Percentiles rank a stretch among this genome's conserved stretches.
Evolutionary conservation across 2,329 filamentous ascomycete genomes (phyloP).

Genomic region (Fusarium sororula): DNA sequence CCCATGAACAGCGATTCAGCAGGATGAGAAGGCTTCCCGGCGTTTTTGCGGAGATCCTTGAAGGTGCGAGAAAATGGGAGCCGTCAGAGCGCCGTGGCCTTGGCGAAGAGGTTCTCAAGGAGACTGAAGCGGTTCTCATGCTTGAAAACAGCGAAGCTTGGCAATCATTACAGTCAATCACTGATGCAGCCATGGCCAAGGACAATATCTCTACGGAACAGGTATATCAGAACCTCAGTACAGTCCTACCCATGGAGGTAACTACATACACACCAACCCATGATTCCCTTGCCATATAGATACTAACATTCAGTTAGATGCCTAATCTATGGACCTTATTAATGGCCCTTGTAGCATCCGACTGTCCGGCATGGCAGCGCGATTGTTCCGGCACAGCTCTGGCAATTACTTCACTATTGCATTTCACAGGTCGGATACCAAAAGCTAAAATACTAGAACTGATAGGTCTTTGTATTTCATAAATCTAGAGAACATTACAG

Average conservation of each 20-base stretch:
- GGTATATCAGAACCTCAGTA: not conserved
- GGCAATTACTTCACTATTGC: not conserved
- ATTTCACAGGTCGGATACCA: not conserved
- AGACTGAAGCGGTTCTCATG: not conserved
- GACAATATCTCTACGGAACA: not conserved
- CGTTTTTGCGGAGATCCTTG: not conserved
- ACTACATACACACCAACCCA: not conserved
- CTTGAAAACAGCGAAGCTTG: not conserved
- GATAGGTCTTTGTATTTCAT: not conserved
- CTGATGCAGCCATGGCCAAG: not conserved
- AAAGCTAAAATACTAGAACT: not conserved
- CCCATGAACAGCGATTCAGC: not conserved
- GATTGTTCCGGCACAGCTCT: not conserved
- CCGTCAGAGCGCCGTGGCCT: not conserved
- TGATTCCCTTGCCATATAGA: accelerated
- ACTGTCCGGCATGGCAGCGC: not conserved
- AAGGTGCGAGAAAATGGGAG: not conserved
- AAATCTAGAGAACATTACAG: not conserved
- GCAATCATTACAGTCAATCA: not conserved
- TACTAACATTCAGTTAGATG: not conserved
- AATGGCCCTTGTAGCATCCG: not conserved
- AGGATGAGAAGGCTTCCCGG: not conserved
- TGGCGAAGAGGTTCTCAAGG: not conserved
- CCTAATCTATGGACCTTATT: not conserved
- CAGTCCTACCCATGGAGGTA: not conserved